These are phyloP conservation scores for Cymbidium sinense DNA, from an alignment of 106 monocot genomes.

Conservation along the genomic window DNA sequence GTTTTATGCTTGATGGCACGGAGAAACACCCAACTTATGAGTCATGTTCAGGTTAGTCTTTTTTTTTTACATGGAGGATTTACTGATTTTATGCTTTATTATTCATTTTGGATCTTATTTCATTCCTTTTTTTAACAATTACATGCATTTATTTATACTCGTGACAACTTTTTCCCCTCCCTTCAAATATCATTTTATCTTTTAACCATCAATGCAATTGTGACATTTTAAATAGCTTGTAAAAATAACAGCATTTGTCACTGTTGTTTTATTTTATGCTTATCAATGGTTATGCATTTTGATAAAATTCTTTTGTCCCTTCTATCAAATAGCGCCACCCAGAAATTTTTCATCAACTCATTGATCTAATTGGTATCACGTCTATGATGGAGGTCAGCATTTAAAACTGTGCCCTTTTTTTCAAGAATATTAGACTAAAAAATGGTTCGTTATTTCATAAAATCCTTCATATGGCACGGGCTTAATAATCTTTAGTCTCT, in stretches of 20 bases:
- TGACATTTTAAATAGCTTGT: neutral
- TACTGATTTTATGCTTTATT: neutral
- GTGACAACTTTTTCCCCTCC: neutral
- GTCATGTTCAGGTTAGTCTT: constrained; percentile 68
- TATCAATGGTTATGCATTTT: neutral
- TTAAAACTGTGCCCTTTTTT: neutral
- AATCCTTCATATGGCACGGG: neutral
- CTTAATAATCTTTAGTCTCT: neutral
- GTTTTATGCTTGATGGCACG: constrained; percentile 70
- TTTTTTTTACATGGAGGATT: neutral
- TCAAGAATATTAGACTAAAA: neutral
- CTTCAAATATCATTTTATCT: neutral
- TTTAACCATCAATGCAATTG: neutral
- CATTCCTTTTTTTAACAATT: neutral
- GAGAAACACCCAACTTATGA: constrained; percentile 52
- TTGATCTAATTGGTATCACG: constrained; percentile 93
- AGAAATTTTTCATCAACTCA: constrained; percentile 75
- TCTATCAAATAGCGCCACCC: constrained; percentile 54
- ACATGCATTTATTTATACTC: neutral
- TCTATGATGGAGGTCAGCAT: constrained; percentile 90
- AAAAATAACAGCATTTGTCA: neutral
- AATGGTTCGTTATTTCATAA: neutral
- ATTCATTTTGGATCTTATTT: constrained; percentile 1
- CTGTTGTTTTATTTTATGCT: neutral
- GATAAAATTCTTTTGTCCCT: neutral